Conservation (phyloP, 305 asterid genomes). For the Fraxinus sp. region DNA sequence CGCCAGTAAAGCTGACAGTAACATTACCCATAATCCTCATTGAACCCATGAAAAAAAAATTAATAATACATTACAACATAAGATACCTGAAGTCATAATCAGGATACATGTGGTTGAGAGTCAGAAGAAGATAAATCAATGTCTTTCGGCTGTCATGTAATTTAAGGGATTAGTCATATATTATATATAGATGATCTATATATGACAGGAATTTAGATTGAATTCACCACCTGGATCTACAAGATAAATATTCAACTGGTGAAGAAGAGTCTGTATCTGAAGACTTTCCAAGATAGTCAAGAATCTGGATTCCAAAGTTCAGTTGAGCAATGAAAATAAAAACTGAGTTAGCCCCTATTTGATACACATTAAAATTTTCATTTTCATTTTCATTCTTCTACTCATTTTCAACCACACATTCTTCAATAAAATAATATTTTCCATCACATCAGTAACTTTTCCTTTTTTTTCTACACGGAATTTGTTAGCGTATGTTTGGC, state of each 20-base stretch:
- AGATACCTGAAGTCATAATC: conserved; percentile 96
- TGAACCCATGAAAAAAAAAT: conserved; percentile 13
- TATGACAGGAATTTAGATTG: conserved; percentile 16
- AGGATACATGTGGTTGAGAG: conserved; percentile 91
- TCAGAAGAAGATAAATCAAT: conserved; percentile 82
- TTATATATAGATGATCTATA: conserved; percentile 5
- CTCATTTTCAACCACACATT: too few species aligned
- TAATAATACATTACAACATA: conserved; percentile 25
- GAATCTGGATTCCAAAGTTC: conserved; percentile 51
- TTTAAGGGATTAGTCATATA: conserved; percentile 23
- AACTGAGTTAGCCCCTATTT: background rate
- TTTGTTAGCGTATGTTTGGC: too few species aligned
- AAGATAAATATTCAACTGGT: conserved; percentile 69
- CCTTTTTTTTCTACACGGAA: too few species aligned
- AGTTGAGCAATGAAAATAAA: conserved; percentile 7
- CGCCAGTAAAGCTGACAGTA: conserved; percentile 98
- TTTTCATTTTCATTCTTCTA: too few species aligned
- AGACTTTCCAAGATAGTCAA: conserved; percentile 76
- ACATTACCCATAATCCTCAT: conserved; percentile 96
- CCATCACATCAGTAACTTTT: too few species aligned
- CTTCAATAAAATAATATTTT: too few species aligned
- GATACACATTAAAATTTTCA: too few species aligned
- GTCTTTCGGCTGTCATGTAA: conserved; percentile 81
- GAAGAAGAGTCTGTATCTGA: conserved; percentile 80
- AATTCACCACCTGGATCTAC: conserved; percentile 73